Percentiles rank a stretch among this genome's conserved stretches.
Conservation (phyloP, 805 yeast species). For the Zygoascus flipseniorum region DNA sequence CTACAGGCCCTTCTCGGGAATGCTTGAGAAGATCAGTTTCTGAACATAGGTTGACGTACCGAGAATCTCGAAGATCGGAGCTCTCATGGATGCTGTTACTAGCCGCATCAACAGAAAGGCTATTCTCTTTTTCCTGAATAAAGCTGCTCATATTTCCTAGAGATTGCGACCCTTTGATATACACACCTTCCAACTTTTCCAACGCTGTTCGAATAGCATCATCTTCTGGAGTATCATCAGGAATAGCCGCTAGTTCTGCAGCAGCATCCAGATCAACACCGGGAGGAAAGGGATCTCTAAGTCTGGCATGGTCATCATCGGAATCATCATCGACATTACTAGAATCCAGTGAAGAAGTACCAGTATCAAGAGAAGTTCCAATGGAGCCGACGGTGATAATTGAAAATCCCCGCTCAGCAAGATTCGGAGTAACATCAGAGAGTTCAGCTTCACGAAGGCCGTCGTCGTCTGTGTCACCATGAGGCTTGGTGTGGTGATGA, state of each 20-base stretch:
- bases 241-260: constrained; percentile 33
- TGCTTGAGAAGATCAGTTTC: constrained; percentile 3
- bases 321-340: background rate
- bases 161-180: constrained; percentile 5
- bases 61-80: background rate
- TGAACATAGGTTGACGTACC: background rate
- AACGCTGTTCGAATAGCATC: constrained; percentile 73
- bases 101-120: background rate
- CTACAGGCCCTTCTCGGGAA: background rate
- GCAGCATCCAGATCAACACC: constrained; percentile 8
- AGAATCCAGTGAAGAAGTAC: background rate
- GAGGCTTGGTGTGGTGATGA: background rate
- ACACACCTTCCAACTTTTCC: constrained; percentile 67
- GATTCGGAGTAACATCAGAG: background rate
- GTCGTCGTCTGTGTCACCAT: background rate
- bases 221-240: constrained; percentile 61
- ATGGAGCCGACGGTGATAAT: constrained; percentile 3
- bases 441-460: background rate
- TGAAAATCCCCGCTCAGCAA: background rate
- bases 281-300: background rate
- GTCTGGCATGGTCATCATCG: background rate
- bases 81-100: background rate
- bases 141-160: background rate
- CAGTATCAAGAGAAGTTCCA: constrained; percentile 1
- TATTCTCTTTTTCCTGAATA: no score